phyloP scores from a whole-genome alignment of 106 monocot species.

The Phalaenopsis equestris region DNA sequence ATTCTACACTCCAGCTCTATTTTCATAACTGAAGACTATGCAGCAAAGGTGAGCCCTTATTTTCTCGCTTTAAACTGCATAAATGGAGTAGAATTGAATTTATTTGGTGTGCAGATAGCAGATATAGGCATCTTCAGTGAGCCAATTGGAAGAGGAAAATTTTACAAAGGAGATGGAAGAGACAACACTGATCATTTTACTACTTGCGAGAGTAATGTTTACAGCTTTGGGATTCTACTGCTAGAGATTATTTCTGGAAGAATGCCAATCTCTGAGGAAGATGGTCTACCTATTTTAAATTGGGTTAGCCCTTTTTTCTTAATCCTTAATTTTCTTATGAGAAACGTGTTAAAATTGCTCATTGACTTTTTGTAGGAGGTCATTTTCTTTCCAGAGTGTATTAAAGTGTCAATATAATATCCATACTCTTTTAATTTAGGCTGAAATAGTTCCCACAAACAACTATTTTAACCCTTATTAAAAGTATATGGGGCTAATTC shows the following conservation, averaged over 20 bases:
- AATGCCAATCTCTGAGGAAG: constrained; percentile 29
- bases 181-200: constrained; percentile 3
- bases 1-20: constrained; percentile 57
- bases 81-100: background rate
- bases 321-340: no score
- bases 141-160: constrained; percentile 7
- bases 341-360: no score
- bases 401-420: no score
- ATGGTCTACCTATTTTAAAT: constrained; percentile 31
- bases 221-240: constrained; percentile 63
- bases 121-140: constrained; percentile 47
- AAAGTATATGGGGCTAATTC: no score
- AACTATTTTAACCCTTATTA: no score
- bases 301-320: constrained; percentile 38
- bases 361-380: no score
- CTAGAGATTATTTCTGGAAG: constrained; percentile 80
- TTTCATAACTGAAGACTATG: constrained; percentile 76
- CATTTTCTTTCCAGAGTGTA: no score
- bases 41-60: constrained; percentile 58
- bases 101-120: constrained; percentile 23
- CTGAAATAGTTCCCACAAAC: no score
- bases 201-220: constrained; percentile 42
- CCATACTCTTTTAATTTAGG: no score
- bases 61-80: background rate
- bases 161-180: constrained; percentile 15